Base-by-base conservation (phyloP, 2,329 filamentous ascomycete genomes). In the Herpotrichia juniperi region DNA sequence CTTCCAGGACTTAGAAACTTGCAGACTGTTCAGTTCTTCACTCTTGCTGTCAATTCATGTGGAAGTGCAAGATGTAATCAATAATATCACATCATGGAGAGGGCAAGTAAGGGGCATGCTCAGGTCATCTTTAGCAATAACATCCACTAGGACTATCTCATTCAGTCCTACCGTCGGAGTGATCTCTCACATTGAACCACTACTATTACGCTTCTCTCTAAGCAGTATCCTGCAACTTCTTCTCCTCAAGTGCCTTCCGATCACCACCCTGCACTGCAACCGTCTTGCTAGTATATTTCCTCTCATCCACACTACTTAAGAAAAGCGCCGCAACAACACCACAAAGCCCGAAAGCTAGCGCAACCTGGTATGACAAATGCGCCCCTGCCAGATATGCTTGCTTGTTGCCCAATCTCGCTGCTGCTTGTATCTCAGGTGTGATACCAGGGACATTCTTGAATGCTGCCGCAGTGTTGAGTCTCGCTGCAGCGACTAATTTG, bases 391-490 rank as follows among this genome's bases (percentile, higher is more conserved):
- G 49, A 48, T 70, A 68, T 3, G 68, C 65, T 46, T 70, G 48
- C 46, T 66, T 68, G 25, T 69, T 67, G 2, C 55, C 64, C 8
- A 67, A 37, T 5, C 42, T 54, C 7, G 65, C 64, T 7, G 66
- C 67, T 3, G 64, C 64, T 25, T 58, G 54, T 3, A 69, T 64
- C 12, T 51, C 58, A 12, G 65, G 67, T 1, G 60, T 69, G 30
- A 71, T 64, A 2, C 61, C 67, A 2, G 66, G 63, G n/a, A 71
- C 57, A 12, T 57, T 54, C 16, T 55, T 56, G 46, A 69, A 71
- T 9, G 57, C 65, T 12, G 61, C 61, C 1, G 64, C 64, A 12
- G 61, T 69, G 28, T 62, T 61, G 16, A 58, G 51, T 28, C 50
- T 51, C 2, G 68, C 66, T 0, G 66, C 67, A 2, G 46, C 42